Evolutionary conservation across 768 basidiomycete species (phyloP).

Genomic region (Gymnopilus junonius): DNA sequence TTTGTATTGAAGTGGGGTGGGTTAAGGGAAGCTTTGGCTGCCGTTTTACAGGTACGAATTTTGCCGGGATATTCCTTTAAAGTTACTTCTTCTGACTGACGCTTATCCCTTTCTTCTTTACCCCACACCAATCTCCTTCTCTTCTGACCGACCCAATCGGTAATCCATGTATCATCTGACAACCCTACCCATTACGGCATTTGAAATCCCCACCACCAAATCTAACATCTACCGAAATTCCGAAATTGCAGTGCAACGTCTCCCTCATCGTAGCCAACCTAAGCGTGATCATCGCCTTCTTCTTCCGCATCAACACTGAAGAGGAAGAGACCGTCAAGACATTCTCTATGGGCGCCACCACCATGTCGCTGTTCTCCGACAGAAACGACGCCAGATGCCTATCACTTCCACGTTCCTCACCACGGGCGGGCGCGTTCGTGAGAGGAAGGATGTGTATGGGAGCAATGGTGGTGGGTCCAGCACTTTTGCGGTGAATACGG

Average conservation of each 20-base stretch:
- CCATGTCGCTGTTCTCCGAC: slow-evolving; percentile 3
- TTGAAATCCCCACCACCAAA: neutral
- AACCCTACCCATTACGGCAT: neutral
- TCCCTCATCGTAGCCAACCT: slow-evolving; percentile 47
- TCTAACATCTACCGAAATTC: neutral
- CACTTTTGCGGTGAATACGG: neutral
- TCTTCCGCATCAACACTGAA: slow-evolving; percentile 30
- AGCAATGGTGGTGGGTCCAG: neutral
- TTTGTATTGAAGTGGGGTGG: slow-evolving; percentile 31
- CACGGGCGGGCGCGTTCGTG: slow-evolving; percentile 1
- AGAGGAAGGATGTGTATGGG: slow-evolving; percentile 3
- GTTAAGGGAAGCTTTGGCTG: slow-evolving; percentile 27
- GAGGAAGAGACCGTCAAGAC: slow-evolving; percentile 8
- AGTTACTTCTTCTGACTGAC: neutral
- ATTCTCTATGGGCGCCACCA: slow-evolving; percentile 3
- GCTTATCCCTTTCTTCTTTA: neutral
- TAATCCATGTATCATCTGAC: neutral
- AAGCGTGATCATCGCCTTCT: slow-evolving; percentile 39
- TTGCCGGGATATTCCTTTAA: neutral
- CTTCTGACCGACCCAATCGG: neutral
- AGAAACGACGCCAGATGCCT: neutral
- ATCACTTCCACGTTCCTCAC: slow-evolving; percentile 18
- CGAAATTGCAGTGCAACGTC: slow-evolving; percentile 32
- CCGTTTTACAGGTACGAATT: slow-evolving; percentile 40
- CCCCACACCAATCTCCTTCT: neutral